Percentiles rank a stretch among this genome's conserved stretches.
phyloP scores from a whole-genome alignment of 352 stramenopile genomes.

The Sclerospora graminicola region DNA sequence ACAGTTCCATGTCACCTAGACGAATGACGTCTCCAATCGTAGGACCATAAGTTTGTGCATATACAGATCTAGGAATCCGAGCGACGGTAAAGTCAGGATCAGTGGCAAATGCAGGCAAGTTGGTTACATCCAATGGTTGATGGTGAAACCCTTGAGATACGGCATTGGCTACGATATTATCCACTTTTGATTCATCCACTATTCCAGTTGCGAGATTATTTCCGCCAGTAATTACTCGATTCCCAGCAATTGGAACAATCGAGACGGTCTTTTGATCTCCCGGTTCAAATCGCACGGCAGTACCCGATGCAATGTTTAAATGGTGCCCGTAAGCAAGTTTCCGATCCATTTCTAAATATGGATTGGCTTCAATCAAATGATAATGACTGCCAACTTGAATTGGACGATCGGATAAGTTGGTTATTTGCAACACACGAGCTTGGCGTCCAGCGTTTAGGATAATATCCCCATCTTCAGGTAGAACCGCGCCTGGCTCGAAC shows the following conservation, averaged over 20 bases:
- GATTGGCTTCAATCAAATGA: constrained; percentile 94
- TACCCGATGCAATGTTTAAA: constrained; percentile 90
- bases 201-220: constrained; percentile 84
- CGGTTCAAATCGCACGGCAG: constrained; percentile 93
- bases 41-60: constrained; percentile 89
- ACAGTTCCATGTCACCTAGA: constrained; percentile 90
- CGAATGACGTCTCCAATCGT: constrained; percentile 90
- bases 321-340: constrained; percentile 85
- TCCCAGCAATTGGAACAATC: constrained; percentile 88
- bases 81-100: constrained; percentile 27
- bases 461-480: constrained; percentile 48
- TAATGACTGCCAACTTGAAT: constrained; percentile 94
- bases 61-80: constrained; percentile 58
- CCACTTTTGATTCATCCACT: constrained; percentile 45
- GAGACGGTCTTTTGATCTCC: constrained; percentile 93
- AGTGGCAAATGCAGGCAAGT: constrained; percentile 14
- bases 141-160: constrained; percentile 54
- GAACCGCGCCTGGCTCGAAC: constrained; percentile 47
- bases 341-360: constrained; percentile 92
- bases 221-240: constrained; percentile 76
- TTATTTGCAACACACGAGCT: constrained; percentile 85
- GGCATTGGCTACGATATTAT: constrained; percentile 44
- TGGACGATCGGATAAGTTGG: constrained; percentile 91
- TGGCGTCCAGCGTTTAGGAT: constrained; percentile 77
- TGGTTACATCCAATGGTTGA: constrained; percentile 23